Evolutionary conservation across 768 basidiomycete species (phyloP).

Genomic region (Dentipellis sp.): DNA sequence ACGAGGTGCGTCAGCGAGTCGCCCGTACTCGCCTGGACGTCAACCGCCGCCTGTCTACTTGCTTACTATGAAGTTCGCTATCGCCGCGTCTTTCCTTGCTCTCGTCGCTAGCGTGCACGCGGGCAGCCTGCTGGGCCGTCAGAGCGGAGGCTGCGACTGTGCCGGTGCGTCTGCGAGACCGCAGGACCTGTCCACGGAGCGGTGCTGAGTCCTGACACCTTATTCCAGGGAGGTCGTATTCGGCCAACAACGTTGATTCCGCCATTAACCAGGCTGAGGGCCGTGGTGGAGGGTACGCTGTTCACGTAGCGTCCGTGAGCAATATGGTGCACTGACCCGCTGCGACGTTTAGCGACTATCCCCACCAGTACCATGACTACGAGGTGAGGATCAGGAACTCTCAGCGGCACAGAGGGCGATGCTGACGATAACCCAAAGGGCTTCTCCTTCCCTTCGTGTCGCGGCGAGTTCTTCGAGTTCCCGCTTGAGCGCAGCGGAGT

Average conservation of each 20-base stretch:
- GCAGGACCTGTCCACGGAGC: background rate
- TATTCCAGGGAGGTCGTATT: background rate
- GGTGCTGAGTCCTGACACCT: background rate
- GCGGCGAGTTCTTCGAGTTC: slow-evolving; percentile 17
- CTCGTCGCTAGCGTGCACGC: background rate
- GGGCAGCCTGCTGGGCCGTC: slow-evolving; percentile 8
- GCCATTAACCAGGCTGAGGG: background rate
- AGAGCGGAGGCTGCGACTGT: slow-evolving; percentile 16
- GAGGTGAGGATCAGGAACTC: slow-evolving; percentile 16
- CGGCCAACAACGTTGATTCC: background rate
- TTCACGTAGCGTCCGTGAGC: too few relatives aligned
- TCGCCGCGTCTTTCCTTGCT: background rate
- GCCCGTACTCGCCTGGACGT: background rate
- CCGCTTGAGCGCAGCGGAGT: slow-evolving; percentile 15
- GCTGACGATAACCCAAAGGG: slow-evolving; percentile 1
- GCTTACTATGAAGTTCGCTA: background rate
- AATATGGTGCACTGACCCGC: too few relatives aligned
- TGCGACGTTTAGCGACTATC: slow-evolving; percentile 15
- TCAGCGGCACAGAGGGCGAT: background rate
- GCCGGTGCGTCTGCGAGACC: slow-evolving; percentile 8
- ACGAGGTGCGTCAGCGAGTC: background rate
- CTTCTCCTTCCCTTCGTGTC: slow-evolving; percentile 18
- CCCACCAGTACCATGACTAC: slow-evolving; percentile 20
- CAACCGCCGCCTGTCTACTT: background rate
- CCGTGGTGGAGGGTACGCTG: background rate